Conservation (phyloP, 495 filamentous ascomycete species). For the Neohortaea acidophila region DNA sequence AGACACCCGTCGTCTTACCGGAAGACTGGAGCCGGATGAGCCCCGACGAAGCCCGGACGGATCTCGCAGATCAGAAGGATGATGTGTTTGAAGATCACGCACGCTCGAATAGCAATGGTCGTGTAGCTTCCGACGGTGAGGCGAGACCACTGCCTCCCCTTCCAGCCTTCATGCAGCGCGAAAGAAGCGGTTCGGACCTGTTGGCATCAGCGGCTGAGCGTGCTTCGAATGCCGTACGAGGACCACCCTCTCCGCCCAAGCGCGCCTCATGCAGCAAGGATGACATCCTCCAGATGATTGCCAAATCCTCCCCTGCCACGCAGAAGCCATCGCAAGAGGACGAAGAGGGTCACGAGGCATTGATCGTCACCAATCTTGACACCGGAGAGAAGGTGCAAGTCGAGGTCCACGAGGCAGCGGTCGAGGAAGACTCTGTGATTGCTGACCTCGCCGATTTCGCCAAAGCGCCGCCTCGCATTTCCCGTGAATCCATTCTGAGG, state of each 20-base stretch:
- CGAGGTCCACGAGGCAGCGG: background rate
- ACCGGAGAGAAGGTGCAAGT: constrained; percentile 14
- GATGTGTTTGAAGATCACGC: constrained; percentile 51
- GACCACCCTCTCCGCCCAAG: constrained; percentile 47
- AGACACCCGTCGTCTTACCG: constrained; percentile 89
- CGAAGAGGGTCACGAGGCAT: constrained; percentile 3
- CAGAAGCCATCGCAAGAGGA: constrained; percentile 53
- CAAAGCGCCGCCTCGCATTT: constrained; percentile 53
- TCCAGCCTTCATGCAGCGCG: constrained; percentile 16
- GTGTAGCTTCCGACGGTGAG: constrained; percentile 20
- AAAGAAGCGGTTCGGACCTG: constrained; percentile 26
- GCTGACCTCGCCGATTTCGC: constrained; percentile 19
- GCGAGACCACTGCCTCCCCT: constrained; percentile 26
- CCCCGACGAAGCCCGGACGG: constrained; percentile 38
- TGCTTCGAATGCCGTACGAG: background rate
- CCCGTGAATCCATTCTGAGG: constrained; percentile 79
- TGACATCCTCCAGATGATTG: constrained; percentile 49
- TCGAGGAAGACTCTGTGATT: constrained; percentile 7
- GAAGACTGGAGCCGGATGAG: constrained; percentile 86
- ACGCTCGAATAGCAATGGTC: constrained; percentile 25
- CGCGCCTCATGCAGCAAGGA: constrained; percentile 49
- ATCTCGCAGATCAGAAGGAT: constrained; percentile 40
- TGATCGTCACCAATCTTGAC: constrained; percentile 16
- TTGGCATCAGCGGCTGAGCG: background rate
- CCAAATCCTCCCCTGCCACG: constrained; percentile 54